Evolutionary conservation across 768 basidiomycete species (phyloP).

Genomic region (Pleurotus eryngii): DNA sequence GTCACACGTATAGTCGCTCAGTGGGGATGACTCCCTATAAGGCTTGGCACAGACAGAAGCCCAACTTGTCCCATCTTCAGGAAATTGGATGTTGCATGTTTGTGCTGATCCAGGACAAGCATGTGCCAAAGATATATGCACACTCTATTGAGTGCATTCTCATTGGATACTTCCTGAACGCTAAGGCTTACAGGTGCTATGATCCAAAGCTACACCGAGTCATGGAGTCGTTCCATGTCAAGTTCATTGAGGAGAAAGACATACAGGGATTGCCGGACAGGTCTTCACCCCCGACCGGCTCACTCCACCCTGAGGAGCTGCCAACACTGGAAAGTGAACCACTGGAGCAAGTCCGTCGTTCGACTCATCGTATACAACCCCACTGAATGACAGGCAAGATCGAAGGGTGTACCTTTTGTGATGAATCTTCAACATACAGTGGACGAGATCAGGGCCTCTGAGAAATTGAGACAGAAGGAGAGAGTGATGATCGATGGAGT

Average conservation of each 20-base stretch:
- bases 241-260: constrained; percentile 20
- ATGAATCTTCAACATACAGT: no score
- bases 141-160: constrained; percentile 30
- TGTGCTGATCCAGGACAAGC: constrained; percentile 29
- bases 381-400: no score
- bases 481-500: no score
- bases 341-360: no score
- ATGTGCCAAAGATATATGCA: constrained; percentile 22
- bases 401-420: no score
- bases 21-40: constrained; percentile 18
- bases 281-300: no score
- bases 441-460: no score
- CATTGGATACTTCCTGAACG: constrained; percentile 30
- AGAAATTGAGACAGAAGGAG: no score
- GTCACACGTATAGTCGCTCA: constrained; percentile 6
- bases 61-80: constrained; percentile 25
- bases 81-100: constrained; percentile 32
- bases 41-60: constrained; percentile 16
- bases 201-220: constrained; percentile 16
- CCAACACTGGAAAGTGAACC: no score
- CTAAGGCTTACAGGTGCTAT: constrained; percentile 32
- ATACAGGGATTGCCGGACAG: no score
- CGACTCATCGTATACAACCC: no score
- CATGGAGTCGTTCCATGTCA: constrained; percentile 20
- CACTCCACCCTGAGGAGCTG: no score